Conservation (phyloP, 1,284 basidiomycete species). For the Rhodotorula sp. region DNA sequence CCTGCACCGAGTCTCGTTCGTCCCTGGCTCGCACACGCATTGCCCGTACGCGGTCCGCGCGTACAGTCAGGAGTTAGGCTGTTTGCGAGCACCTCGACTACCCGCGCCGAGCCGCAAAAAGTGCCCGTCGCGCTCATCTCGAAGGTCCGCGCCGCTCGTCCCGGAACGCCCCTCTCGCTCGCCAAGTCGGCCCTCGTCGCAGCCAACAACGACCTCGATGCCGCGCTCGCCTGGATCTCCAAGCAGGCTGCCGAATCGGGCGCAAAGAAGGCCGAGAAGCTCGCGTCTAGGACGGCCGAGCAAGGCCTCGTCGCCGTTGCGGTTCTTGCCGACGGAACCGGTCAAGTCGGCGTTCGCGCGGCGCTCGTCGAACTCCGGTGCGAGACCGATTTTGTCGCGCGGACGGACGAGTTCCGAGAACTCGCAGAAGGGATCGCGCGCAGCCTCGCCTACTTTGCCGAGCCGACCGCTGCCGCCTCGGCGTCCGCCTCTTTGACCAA, state of each 20-base stretch:
- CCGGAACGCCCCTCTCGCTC: constrained; percentile 73
- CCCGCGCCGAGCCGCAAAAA: constrained; percentile 6
- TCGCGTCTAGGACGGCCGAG: constrained; percentile 67
- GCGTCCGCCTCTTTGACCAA: not conserved
- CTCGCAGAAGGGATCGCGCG: constrained; percentile 80
- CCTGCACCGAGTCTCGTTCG: constrained; percentile 1
- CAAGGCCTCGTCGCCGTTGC: constrained; percentile 78
- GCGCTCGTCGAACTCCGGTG: constrained; percentile 91
- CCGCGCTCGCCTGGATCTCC: constrained; percentile 77
- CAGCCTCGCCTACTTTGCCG: constrained; percentile 77
- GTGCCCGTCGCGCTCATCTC: constrained; percentile 72
- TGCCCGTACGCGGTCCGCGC: not conserved
- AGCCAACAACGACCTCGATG: constrained; percentile 69
- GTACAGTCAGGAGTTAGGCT: not conserved
- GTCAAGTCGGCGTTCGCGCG: constrained; percentile 63
- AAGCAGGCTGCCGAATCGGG: constrained; percentile 69
- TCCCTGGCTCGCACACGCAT: not conserved
- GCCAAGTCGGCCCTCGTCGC: constrained; percentile 81
- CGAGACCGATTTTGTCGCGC: constrained; percentile 94
- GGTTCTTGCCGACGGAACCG: constrained; percentile 63
- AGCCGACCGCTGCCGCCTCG: constrained; percentile 47
- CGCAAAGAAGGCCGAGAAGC: constrained; percentile 77
- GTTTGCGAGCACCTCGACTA: not conserved
- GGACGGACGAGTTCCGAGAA: constrained; percentile 77
- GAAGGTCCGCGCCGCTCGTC: constrained; percentile 66